Evolutionary conservation across 2,329 filamentous ascomycete genomes (phyloP), one percentile per base, ranked within the genome.

Genomic region (Tolypocladium paradoxum): DNA sequence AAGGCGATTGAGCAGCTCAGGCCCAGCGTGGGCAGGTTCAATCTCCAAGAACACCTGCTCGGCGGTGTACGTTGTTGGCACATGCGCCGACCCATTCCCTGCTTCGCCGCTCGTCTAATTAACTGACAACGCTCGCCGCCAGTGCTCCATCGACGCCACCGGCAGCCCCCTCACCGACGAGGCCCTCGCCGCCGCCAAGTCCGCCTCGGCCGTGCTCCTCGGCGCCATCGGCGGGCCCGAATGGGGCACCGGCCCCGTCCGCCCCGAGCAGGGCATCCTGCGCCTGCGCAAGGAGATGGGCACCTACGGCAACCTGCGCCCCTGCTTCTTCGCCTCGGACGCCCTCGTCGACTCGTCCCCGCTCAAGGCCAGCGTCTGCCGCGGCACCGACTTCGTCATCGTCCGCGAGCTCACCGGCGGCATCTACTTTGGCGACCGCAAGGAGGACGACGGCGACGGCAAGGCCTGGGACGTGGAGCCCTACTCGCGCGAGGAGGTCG

Each of bases 221-320:
- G 92, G 91, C 61, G 90, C 92, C 61, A 95, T 97, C 65, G 92
- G 92, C 61, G 92, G 92, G n/a, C 92, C 93, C 16, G 71, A 96
- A 89, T 97, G 91, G 90, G 91, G 91, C 56, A 93, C 90, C 34
- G 89, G 88, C 60, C 73, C 83, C 54, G 86, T 96, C 58, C 88
- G 91, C 46, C 92, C 92, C 1, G 92, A 97, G 70, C 89, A 96
- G 73, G 92, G 92, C 56, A 84, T 97, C 63, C 85, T 97, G 57
- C 82, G 77, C 61, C 87, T 97, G 52, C 90, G 92, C 73, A 96
- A 95, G 73, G 88, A 96, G 73, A 88, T 97, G 79, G 80, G 81
- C 65, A 90, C 92, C 53, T 97, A 95, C 73, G 92, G 91, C 62
- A 97, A 97, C 81, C 84, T 97, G 54, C 86, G 92, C 6, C 92